These are phyloP conservation scores for Colletotrichum eremochloae DNA, from an alignment of 2,329 filamentous ascomycete genomes.

Conservation along the genomic window DNA sequence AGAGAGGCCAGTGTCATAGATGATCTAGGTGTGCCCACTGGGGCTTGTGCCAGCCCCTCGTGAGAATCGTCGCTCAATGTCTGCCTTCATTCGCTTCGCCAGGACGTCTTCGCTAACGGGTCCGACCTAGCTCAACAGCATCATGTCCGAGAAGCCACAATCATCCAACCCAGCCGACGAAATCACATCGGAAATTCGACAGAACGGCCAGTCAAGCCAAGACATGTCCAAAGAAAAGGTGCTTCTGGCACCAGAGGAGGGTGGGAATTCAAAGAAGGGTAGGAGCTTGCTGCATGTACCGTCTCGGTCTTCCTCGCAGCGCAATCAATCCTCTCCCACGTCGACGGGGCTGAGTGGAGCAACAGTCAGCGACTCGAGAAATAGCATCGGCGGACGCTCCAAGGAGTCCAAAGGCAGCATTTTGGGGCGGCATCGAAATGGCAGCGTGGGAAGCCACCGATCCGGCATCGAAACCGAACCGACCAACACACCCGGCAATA, in stretches of 20 bases:
- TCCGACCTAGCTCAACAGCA: constrained; percentile 31
- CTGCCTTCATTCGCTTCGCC: constrained; percentile 19
- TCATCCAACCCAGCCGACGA: constrained; percentile 47
- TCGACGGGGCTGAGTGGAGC: constrained; percentile 71
- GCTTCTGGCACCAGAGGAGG: constrained; percentile 57
- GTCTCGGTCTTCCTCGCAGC: constrained; percentile 73
- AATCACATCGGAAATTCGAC: constrained; percentile 47
- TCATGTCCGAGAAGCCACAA: constrained; percentile 52
- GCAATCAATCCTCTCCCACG: constrained; percentile 70
- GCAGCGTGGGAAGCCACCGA: constrained; percentile 76
- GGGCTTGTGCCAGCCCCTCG: constrained; percentile 33
- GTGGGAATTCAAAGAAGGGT: constrained; percentile 61
- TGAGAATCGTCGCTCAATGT: constrained; percentile 29
- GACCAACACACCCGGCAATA: constrained; percentile 62
- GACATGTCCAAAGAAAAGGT: constrained; percentile 60
- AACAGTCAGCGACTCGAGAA: constrained; percentile 70
- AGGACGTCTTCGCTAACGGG: constrained; percentile 32
- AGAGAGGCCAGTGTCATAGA: constrained; percentile 32
- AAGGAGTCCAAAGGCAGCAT: constrained; percentile 76
- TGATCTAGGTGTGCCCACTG: constrained; percentile 23
- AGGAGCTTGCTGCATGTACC: constrained; percentile 69
- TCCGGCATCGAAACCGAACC: constrained; percentile 66
- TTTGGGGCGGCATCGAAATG: constrained; percentile 72
- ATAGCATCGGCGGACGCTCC: constrained; percentile 74
- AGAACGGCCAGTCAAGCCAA: constrained; percentile 49